Percentiles rank a stretch among this genome's conserved stretches.
These are phyloP conservation scores for Trichoderma guizhouense DNA, from an alignment of 2,329 filamentous ascomycete species.

Conservation along the genomic window DNA sequence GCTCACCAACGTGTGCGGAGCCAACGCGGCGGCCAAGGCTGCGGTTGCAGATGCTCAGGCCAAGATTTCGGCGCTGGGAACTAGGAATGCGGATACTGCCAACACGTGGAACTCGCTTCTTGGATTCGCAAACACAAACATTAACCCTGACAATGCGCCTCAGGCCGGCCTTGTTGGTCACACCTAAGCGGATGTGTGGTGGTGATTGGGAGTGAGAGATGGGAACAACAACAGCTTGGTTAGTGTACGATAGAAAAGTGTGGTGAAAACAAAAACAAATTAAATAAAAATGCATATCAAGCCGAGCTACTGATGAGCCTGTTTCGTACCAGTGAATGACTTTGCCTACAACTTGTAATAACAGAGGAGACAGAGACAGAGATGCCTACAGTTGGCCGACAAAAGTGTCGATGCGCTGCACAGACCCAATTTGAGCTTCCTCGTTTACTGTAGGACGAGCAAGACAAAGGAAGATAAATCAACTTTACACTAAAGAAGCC, in stretches of 20 bases:
- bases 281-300: neutral
- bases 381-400: too few species aligned
- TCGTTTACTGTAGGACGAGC: too few species aligned
- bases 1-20: constrained; percentile 7
- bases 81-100: constrained; percentile 1
- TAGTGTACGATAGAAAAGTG: neutral
- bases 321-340: neutral
- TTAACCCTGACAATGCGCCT: constrained; percentile 7
- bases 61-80: neutral
- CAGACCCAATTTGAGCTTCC: too few species aligned
- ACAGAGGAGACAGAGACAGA: too few species aligned
- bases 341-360: too few species aligned
- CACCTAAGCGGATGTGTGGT: neutral
- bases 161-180: neutral
- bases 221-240: neutral
- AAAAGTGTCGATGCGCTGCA: too few species aligned
- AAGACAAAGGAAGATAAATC: neutral
- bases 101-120: constrained; percentile 9
- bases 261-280: neutral
- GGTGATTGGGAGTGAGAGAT: neutral
- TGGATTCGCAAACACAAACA: constrained; percentile 3
- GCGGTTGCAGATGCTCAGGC: neutral
- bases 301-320: neutral
- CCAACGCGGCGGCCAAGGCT: constrained; percentile 10
- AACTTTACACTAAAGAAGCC: neutral